Conservation (phyloP, 768 basidiomycete species). For the Leccinum pellstonianum region DNA sequence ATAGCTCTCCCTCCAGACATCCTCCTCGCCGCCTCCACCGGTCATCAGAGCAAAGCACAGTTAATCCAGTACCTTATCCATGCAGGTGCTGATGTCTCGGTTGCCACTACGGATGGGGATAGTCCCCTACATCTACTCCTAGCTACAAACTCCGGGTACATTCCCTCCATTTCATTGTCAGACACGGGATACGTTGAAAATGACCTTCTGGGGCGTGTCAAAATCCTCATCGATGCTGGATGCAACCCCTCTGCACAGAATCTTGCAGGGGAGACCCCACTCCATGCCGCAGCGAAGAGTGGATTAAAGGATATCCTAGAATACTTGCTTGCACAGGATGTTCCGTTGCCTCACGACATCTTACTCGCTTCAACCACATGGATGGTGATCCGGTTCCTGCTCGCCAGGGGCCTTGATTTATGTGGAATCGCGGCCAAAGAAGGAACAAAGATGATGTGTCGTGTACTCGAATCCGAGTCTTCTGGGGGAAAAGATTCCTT, state of each 20-base stretch:
- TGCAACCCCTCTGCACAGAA: background rate
- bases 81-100: background rate
- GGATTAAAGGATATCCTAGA: background rate
- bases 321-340: background rate
- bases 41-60: background rate
- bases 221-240: slow-evolving; percentile 7
- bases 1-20: background rate
- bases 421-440: background rate
- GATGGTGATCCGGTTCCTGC: background rate
- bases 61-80: background rate
- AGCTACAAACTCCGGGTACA: too few relatives aligned
- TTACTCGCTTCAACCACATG: too few relatives aligned
- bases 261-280: background rate
- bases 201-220: background rate
- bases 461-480: background rate
- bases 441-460: background rate
- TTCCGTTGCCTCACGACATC: background rate
- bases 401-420: background rate
- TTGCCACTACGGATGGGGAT: background rate
- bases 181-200: background rate
- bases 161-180: too few relatives aligned
- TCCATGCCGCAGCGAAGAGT: background rate
- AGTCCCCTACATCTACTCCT: background rate
- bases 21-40: background rate
- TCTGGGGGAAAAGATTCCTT: too few relatives aligned